phyloP scores from a whole-genome alignment of 1,284 basidiomycete genomes.

The Cutaneotrichosporon sp. region DNA sequence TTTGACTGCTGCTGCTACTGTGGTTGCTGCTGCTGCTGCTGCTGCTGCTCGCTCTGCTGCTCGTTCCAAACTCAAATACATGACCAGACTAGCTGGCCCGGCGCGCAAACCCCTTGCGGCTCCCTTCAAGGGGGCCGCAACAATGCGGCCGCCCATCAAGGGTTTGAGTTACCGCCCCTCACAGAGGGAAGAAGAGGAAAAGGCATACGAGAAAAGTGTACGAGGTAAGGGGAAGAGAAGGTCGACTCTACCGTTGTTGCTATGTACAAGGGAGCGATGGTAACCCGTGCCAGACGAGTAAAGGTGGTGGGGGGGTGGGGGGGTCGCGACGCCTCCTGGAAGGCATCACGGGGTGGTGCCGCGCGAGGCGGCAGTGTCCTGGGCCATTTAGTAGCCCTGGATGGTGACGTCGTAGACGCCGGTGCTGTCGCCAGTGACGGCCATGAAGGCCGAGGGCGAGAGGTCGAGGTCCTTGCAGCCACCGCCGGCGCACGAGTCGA shows the following conservation, averaged over 20 bases:
- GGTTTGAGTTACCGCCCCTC: constrained; percentile 3
- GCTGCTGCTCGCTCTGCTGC: too few species aligned
- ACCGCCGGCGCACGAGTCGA: constrained; percentile 12
- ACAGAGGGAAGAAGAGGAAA: constrained; percentile 6
- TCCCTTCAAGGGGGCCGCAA: constrained; percentile 6
- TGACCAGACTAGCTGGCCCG: constrained; percentile 8
- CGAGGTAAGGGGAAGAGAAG: neutral
- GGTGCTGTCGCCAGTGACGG: neutral
- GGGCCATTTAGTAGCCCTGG: neutral
- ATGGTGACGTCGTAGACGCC: neutral
- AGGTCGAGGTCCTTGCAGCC: constrained; percentile 11
- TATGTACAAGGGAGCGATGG: neutral
- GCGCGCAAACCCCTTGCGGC: constrained; percentile 5
- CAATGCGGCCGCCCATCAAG: constrained; percentile 6
- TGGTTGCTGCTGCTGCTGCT: too few species aligned
- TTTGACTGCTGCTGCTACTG: too few species aligned
- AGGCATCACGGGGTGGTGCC: neutral
- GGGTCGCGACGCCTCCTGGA: too few species aligned
- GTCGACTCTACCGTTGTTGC: neutral
- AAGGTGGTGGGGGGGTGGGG: too few species aligned
- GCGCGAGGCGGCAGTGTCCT: neutral
- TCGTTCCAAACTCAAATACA: constrained; percentile 5
- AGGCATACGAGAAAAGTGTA: constrained; percentile 8
- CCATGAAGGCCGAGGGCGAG: neutral
- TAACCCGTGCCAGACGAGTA: neutral